Base-by-base conservation (phyloP, 2,329 filamentous ascomycete species). In the Exophiala dermatitidis region DNA sequence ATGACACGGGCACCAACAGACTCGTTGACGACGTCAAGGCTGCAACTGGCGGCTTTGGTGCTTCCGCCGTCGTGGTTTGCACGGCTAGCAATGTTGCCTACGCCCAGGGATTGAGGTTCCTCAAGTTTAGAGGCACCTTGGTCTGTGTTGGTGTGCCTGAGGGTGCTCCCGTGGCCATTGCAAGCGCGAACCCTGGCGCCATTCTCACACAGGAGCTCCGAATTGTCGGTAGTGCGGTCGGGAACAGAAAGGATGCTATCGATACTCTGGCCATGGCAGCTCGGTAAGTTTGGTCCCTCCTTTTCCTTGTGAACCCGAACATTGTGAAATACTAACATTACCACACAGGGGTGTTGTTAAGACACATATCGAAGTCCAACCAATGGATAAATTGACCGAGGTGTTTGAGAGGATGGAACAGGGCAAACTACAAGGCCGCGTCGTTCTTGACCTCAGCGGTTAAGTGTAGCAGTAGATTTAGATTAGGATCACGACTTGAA, bases 51-150 rank as follows among this genome's bases (percentile, higher is more conserved):
- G 80, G 80, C 0, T 67, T 81, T 4, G 82, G 83, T 30, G 82
- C 80, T 0, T 76, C 81, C 54, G 79, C 79, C 1, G 82, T 81
- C 1, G 67, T 86, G 12, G 79, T 85, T 10, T 77, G 75, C 62
- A 76, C 75, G 0, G 71, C 72, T 10, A 71, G 71, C 32, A 77
- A 79, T 52, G 68, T 67, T 38, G 76, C 76, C 3, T 80, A 79
- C 60, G 70, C 68, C 44, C 76, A 78, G 66, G 70, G 71, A 1
- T 57, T 77, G 34, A 65, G 65, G 38, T 71, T 78, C 55, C 66
- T 79, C 19, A 69, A 73, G 29, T 74, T 76, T 60, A 71, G 72
- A 50, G 77, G 77, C 1, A 75, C 73, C 1, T 46, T 79, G 33
- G 76, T 79, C 6, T 78, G 75, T 58, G 73, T 79, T 4, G 77